phyloP scores from a whole-genome alignment of 2,329 filamentous ascomycete species.

The Diaporthe ampelina region DNA sequence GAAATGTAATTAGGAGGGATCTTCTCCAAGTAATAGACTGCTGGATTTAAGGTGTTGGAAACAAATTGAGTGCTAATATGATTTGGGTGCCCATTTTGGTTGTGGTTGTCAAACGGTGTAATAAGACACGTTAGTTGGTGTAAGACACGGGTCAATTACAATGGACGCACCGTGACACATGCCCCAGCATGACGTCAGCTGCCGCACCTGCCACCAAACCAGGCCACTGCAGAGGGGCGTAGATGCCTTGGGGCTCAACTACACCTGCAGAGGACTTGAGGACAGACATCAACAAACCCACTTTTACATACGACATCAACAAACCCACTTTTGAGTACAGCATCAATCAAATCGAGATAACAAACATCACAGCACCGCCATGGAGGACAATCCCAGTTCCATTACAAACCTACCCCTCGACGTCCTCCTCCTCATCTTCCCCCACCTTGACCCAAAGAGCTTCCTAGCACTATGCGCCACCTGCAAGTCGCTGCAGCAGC shows the following conservation, averaged over 20 bases:
- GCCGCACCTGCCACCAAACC: not conserved
- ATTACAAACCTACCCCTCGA: conserved; percentile 14
- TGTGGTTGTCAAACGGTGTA: too few relatives aligned
- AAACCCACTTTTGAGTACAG: too few relatives aligned
- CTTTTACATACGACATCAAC: too few relatives aligned
- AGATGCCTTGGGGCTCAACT: not conserved
- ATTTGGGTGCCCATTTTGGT: too few relatives aligned
- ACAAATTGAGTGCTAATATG: too few relatives aligned
- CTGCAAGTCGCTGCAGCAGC: conserved; percentile 16
- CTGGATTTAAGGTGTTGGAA: too few relatives aligned
- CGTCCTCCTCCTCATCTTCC: conserved; percentile 26
- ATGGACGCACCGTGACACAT: not conserved
- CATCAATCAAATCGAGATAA: not conserved
- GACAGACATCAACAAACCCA: not conserved
- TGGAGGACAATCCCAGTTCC: not conserved
- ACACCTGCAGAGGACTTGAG: not conserved
- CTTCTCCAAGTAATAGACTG: too few relatives aligned
- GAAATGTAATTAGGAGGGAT: too few relatives aligned
- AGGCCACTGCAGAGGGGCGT: not conserved
- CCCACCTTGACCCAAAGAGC: conserved; percentile 8
- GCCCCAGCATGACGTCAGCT: conserved; percentile 10
- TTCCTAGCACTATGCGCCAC: conserved; percentile 21
- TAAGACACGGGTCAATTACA: too few relatives aligned
- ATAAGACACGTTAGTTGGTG: too few relatives aligned
- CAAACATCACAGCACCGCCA: not conserved